Evolutionary conservation across 2,329 filamentous ascomycete species (phyloP).

Genomic region (Ceratocystis lukuohia): DNA sequence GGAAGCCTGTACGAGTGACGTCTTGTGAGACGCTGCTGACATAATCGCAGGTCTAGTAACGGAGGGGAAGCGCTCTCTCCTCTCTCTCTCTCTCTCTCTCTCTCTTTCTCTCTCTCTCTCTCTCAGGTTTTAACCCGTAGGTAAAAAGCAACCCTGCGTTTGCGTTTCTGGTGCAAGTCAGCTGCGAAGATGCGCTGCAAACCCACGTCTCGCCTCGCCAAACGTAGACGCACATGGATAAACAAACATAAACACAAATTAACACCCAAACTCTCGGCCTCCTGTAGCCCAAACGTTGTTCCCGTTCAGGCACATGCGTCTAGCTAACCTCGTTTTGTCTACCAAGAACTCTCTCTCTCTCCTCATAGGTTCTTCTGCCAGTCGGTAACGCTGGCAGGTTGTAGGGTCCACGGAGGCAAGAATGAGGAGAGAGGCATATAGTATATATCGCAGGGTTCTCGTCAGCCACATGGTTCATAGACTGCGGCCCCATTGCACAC

Average conservation of each 20-base stretch:
- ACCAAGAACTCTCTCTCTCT: no score
- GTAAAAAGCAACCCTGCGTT: background rate
- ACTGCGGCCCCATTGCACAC: background rate
- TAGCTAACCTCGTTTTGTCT: background rate
- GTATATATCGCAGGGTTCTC: background rate
- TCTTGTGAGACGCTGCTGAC: constrained; percentile 10
- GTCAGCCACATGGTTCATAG: background rate
- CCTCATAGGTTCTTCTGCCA: background rate
- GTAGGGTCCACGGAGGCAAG: background rate
- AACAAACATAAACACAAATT: background rate
- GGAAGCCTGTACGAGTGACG: constrained; percentile 3
- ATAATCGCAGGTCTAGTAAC: background rate
- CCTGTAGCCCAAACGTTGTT: background rate
- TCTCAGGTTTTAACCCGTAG: background rate
- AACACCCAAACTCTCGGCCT: background rate
- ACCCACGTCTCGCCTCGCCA: background rate
- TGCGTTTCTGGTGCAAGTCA: background rate
- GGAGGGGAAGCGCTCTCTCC: background rate
- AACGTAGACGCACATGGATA: no score
- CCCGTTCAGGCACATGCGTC: background rate
- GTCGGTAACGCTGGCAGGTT: background rate
- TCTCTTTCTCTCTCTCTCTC: no score
- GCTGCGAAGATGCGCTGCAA: no score
- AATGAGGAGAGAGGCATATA: background rate
- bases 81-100: no score